phyloP scores from a whole-genome alignment of 164 flowering plant species.

The Magnolia changhungtana region DNA sequence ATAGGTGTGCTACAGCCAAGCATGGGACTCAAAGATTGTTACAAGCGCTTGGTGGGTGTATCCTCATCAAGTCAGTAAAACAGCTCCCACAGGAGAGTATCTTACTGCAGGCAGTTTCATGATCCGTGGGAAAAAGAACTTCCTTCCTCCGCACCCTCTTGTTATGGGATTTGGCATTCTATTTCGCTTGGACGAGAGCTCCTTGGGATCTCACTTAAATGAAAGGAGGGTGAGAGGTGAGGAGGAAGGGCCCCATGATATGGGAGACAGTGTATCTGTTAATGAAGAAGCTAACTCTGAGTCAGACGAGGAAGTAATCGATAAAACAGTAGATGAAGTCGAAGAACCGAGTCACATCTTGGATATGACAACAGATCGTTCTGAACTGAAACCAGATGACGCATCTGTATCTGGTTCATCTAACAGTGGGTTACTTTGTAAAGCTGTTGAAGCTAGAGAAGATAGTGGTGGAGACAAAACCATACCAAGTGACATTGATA shows the following conservation, averaged over 20 bases:
- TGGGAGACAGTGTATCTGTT: constrained; percentile 38
- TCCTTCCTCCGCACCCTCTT: constrained; percentile 98
- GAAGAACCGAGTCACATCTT: constrained; percentile 15
- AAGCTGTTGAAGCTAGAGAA: constrained; percentile 11
- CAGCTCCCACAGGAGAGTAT: constrained; percentile 98
- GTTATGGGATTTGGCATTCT: constrained; percentile 93
- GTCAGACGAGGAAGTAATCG: constrained; percentile 41
- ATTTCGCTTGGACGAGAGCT: constrained; percentile 95
- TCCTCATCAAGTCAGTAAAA: constrained; percentile 98
- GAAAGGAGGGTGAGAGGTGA: constrained; percentile 96
- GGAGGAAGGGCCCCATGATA: constrained; percentile 63
- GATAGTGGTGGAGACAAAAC: constrained; percentile 19
- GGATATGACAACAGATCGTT: constrained; percentile 14
- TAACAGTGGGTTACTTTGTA: constrained; percentile 12
- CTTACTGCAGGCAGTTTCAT: constrained; percentile 98
- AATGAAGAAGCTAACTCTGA: constrained; percentile 51
- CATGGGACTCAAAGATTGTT: constrained; percentile 98
- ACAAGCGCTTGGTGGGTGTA: constrained; percentile 99
- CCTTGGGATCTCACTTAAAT: constrained; percentile 91
- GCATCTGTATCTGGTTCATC: constrained; percentile 14
- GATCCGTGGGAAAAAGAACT: constrained; percentile 96
- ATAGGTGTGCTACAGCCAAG: constrained; percentile 96
- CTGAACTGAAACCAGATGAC: constrained; percentile 14
- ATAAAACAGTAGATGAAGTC: constrained; percentile 14
- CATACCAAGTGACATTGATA: constrained; percentile 2